Conservation (phyloP, 169 alveolate species). For the Plasmodium malariae region DNA sequence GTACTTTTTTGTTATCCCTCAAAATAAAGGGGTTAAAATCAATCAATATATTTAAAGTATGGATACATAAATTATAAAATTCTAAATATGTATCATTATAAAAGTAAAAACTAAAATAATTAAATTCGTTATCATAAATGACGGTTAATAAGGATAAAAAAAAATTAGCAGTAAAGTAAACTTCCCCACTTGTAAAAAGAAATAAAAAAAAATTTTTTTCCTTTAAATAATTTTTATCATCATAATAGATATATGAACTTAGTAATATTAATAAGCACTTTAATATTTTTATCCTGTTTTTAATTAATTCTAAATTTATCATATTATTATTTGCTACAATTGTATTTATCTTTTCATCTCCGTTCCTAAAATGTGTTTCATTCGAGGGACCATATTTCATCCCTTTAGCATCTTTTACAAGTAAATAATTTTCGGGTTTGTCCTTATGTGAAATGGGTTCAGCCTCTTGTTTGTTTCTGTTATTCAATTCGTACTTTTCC, state of each 20-base stretch:
- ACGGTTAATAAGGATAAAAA: slow-evolving; percentile 44
- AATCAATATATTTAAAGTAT: slow-evolving; percentile 39
- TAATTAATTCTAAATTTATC: slow-evolving; percentile 46
- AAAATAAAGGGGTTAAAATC: slow-evolving; percentile 63
- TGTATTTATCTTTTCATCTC: neutral
- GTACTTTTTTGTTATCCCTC: slow-evolving; percentile 26
- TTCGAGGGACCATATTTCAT: neutral
- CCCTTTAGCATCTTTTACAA: neutral
- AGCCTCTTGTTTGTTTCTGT: too few relatives aligned
- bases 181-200: slow-evolving; percentile 74
- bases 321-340: neutral
- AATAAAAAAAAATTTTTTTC: slow-evolving; percentile 58
- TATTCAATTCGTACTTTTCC: neutral
- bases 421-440: neutral
- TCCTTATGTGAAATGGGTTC: too few relatives aligned
- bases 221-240: slow-evolving; percentile 45
- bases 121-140: slow-evolving; percentile 73
- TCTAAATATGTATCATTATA: slow-evolving; percentile 60
- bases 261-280: slow-evolving; percentile 64
- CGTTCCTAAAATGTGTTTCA: neutral
- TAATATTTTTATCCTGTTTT: slow-evolving; percentile 44
- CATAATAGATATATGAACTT: slow-evolving; percentile 67
- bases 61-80: slow-evolving; percentile 67
- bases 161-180: slow-evolving; percentile 45
- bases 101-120: slow-evolving; percentile 59